A percentile compares a stretch with the other conserved stretches of the same genome.
Conservation (phyloP, 2,329 filamentous ascomycete species). For the Lachnellula occidentalis region DNA sequence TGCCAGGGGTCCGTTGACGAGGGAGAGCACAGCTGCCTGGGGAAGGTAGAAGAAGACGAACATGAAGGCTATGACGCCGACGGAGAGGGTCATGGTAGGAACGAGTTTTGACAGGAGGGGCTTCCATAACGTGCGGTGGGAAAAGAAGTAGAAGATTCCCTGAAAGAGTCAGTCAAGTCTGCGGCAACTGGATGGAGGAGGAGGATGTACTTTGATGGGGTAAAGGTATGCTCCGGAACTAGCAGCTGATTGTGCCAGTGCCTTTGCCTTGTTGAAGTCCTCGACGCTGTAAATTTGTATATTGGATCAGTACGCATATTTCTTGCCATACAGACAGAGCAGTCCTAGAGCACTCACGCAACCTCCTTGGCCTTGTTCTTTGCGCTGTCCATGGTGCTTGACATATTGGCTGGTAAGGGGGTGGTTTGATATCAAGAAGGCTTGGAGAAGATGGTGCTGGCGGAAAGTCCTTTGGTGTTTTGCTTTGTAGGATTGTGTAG, state of each 20-base stretch:
- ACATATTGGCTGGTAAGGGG: constrained; percentile 13
- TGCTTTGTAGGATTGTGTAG: no score
- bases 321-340: neutral
- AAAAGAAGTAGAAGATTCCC: constrained; percentile 56
- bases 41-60: constrained; percentile 84
- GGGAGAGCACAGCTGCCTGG: constrained; percentile 73
- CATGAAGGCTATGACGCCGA: constrained; percentile 71
- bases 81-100: constrained; percentile 63
- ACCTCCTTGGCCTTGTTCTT: constrained; percentile 30
- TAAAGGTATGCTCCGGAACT: constrained; percentile 79
- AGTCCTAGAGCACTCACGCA: constrained; percentile 23
- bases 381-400: constrained; percentile 24
- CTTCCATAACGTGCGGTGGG: constrained; percentile 52
- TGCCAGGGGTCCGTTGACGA: constrained; percentile 79
- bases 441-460: no score
- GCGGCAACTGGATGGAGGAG: neutral
- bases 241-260: constrained; percentile 61
- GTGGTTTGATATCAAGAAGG: no score
- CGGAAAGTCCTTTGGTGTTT: no score
- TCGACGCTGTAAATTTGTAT: constrained; percentile 46
- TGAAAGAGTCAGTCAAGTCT: constrained; percentile 24
- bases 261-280: constrained; percentile 63
- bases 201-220: constrained; percentile 58
- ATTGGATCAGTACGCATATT: constrained; percentile 4
- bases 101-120: constrained; percentile 50